A percentile compares a stretch with the other conserved stretches of the same genome.
phyloP scores from a whole-genome alignment of 371 early-diverging fungal species.

The Mortierella sp. region DNA sequence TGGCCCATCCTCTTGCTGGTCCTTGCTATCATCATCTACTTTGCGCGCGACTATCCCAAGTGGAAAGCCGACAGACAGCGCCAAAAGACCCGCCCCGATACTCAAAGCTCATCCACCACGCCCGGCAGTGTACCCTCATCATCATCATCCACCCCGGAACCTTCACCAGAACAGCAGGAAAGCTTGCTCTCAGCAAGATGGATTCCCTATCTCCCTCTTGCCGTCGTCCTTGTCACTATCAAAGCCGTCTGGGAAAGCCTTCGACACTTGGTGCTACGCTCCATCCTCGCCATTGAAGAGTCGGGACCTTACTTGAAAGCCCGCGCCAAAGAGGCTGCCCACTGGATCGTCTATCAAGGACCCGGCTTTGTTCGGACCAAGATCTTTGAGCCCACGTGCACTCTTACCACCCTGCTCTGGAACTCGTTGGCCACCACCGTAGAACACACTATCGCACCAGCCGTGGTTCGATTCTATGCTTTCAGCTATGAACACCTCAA shows the following conservation, averaged over 20 bases:
- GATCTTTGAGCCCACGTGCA: conserved; percentile 11
- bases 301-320: conserved; percentile 4
- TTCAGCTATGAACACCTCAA: neutral
- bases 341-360: conserved; percentile 30
- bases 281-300: conserved; percentile 25
- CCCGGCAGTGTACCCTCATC: neutral
- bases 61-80: conserved; percentile 22
- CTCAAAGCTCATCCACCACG: neutral
- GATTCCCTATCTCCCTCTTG: conserved; percentile 50
- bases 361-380: conserved; percentile 21
- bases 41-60: conserved; percentile 39
- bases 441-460: conserved; percentile 20
- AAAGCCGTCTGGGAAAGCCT: conserved; percentile 27
- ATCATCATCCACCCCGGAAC: neutral
- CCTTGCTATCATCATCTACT: conserved; percentile 18
- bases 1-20: conserved; percentile 2
- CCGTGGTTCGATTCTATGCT: neutral
- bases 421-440: conserved; percentile 8
- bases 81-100: neutral
- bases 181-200: conserved; percentile 32
- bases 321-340: conserved; percentile 4
- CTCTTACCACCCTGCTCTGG: conserved; percentile 3
- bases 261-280: conserved; percentile 29
- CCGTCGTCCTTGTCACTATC: conserved; percentile 33
- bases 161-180: conserved; percentile 12